Evolutionary conservation across 2,329 filamentous ascomycete genomes (phyloP).

Genomic region (Arthrobotrys iridis): DNA sequence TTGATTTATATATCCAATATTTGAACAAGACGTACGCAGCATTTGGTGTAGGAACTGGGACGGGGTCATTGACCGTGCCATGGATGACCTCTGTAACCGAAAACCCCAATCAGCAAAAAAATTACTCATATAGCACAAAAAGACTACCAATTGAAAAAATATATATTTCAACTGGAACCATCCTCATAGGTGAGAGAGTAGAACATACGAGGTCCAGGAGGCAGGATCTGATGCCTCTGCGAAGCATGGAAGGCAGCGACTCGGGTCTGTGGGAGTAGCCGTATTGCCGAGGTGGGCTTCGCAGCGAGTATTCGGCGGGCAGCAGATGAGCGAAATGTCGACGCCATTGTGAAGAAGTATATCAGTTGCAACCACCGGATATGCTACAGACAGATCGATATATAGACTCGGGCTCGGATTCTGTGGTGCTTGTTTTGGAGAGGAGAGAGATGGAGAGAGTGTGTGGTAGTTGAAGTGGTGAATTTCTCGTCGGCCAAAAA

Average conservation of each 20-base stretch:
- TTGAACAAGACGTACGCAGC: constrained; percentile 64
- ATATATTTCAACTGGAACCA: constrained; percentile 59
- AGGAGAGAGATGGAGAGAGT: neutral
- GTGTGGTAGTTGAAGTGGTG: constrained; percentile 21
- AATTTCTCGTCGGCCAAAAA: constrained; percentile 54
- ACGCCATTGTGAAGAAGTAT: constrained; percentile 31
- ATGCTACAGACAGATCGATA: neutral
- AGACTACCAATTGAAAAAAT: neutral
- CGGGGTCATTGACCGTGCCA: constrained; percentile 80
- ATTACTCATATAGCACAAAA: neutral
- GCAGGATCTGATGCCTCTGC: constrained; percentile 77
- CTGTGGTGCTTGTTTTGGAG: constrained; percentile 3
- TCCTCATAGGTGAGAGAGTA: constrained; percentile 67
- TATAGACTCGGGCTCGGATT: constrained; percentile 7
- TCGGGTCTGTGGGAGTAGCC: constrained; percentile 61
- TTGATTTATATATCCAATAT: neutral
- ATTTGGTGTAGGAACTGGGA: constrained; percentile 74
- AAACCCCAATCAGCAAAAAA: constrained; percentile 18
- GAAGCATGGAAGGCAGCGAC: constrained; percentile 88
- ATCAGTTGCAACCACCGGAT: neutral
- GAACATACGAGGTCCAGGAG: constrained; percentile 82
- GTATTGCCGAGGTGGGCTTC: constrained; percentile 53
- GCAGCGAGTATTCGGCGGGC: constrained; percentile 36
- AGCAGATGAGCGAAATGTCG: constrained; percentile 40
- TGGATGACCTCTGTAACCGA: constrained; percentile 37